Evolutionary conservation across 331 rosid genomes (phyloP).

Genomic region (Prunus yedoensis): DNA sequence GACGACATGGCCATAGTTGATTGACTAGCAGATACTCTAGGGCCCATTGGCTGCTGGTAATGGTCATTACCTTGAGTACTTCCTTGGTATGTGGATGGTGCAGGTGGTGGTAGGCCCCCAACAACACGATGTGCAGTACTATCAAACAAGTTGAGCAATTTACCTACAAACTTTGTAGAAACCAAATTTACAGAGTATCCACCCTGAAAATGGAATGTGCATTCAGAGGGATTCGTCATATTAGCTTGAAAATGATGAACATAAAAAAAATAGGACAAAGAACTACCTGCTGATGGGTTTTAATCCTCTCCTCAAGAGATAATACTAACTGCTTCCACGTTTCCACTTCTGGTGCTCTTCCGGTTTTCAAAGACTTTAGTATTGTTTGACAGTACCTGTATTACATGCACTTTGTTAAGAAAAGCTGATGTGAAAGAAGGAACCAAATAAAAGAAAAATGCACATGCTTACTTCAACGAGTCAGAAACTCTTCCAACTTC

Average conservation of each 20-base stretch:
- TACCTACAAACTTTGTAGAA: conserved; percentile 81
- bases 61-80: conserved; percentile 52
- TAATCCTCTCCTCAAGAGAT: conserved; percentile 90
- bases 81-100: conserved; percentile 63
- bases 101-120: conserved; percentile 92
- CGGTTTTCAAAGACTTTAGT: conserved; percentile 70
- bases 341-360: conserved; percentile 83
- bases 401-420: conserved; percentile 16
- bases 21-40: conserved; percentile 72
- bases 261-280: conserved; percentile 18
- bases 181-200: conserved; percentile 81
- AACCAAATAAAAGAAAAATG: background rate
- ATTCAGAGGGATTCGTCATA: conserved; percentile 17
- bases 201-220: conserved; percentile 53
- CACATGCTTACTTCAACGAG: conserved; percentile 75
- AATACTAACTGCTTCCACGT: conserved; percentile 69
- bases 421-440: background rate
- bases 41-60: conserved; percentile 46
- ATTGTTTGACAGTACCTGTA: conserved; percentile 85
- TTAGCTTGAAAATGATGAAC: conserved; percentile 11
- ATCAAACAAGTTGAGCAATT: conserved; percentile 84
- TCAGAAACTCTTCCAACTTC: conserved; percentile 94
- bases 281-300: conserved; percentile 79
- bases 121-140: conserved; percentile 95
- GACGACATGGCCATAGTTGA: conserved; percentile 95